A percentile compares a stretch with the other conserved stretches of the same genome.
phyloP scores from a whole-genome alignment of 345 rosid genomes.

The Eucalyptus virginea region DNA sequence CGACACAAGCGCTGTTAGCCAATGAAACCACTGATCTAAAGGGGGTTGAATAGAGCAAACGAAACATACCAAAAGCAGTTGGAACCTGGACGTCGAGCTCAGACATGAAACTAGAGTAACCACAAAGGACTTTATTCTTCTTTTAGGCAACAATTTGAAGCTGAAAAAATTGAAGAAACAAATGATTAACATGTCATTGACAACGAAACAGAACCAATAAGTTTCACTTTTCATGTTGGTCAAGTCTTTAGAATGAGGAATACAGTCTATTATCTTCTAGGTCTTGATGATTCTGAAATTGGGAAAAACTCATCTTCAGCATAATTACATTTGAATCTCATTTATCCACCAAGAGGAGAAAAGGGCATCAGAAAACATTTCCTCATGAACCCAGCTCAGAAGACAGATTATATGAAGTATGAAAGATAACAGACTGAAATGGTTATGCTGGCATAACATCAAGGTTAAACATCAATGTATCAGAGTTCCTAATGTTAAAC shows the following conservation, averaged over 20 bases:
- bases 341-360: neutral
- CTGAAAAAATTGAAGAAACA: neutral
- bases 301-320: neutral
- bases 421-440: neutral
- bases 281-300: neutral
- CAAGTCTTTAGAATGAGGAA: neutral
- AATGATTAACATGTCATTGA: neutral
- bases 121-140: neutral
- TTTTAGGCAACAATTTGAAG: neutral
- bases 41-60: neutral
- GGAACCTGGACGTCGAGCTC: constrained; percentile 43
- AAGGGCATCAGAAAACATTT: neutral
- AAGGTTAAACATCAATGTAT: neutral
- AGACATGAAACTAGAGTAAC: constrained; percentile 37
- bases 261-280: neutral
- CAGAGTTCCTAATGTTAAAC: neutral
- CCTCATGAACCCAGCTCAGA: neutral
- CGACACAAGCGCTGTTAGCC: neutral
- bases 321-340: neutral
- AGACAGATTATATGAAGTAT: neutral
- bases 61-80: constrained; percentile 35
- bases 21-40: neutral
- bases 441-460: neutral
- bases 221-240: neutral
- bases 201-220: neutral